Evolutionary conservation across 2,329 filamentous ascomycete genomes (phyloP).

Genomic region (Aureobasidium sp.): DNA sequence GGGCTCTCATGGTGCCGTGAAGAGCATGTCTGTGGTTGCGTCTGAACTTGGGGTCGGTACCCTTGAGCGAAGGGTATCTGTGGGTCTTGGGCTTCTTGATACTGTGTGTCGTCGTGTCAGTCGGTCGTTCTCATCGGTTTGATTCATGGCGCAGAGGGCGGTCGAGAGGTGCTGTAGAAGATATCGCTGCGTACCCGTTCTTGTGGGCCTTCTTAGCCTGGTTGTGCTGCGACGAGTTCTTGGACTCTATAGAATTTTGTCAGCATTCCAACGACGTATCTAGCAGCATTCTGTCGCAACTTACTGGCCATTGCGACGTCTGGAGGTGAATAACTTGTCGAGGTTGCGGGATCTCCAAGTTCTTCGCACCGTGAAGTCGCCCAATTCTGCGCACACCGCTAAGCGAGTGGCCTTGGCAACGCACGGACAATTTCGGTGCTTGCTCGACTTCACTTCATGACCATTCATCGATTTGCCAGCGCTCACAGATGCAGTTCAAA

Average conservation of each 20-base stretch:
- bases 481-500: too few relatives aligned
- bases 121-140: constrained; percentile 4
- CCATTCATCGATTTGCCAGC: neutral
- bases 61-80: constrained; percentile 97
- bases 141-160: neutral
- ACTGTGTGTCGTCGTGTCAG: constrained; percentile 44
- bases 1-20: constrained; percentile 94
- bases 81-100: constrained; percentile 99
- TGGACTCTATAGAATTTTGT: constrained; percentile 65
- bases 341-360: constrained; percentile 8
- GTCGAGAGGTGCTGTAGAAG: neutral
- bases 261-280: neutral
- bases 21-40: constrained; percentile 99
- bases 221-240: constrained; percentile 99
- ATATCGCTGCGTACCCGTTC: constrained; percentile 69
- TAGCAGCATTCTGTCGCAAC: constrained; percentile 30
- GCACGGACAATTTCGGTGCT: neutral
- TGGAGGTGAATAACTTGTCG: constrained; percentile 21
- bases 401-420: constrained; percentile 16
- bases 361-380: neutral
- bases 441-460: neutral
- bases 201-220: constrained; percentile 97
- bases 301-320: constrained; percentile 63
- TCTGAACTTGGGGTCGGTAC: constrained; percentile 99
- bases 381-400: constrained; percentile 12